Conservation (phyloP, 768 basidiomycete genomes). For the Tulasnella calospora region DNA sequence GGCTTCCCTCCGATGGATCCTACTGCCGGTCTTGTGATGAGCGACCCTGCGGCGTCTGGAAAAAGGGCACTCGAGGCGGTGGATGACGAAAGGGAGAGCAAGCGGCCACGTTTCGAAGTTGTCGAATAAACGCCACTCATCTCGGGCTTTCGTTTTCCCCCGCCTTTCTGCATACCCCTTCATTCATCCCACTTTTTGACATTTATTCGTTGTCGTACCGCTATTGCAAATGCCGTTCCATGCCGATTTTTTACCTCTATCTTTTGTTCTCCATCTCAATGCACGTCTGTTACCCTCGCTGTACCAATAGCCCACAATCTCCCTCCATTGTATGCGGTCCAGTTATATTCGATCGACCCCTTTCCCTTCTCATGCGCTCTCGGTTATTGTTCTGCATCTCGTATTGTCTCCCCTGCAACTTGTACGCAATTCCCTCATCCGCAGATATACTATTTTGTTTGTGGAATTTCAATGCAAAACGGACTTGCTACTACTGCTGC, state of each 20-base stretch:
- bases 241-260: not conserved
- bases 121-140: slow-evolving; percentile 43
- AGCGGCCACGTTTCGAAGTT: slow-evolving; percentile 58
- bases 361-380: not conserved
- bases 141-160: not conserved
- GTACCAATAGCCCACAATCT: not conserved
- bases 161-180: slow-evolving; percentile 7
- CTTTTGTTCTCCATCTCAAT: not conserved
- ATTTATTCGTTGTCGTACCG: slow-evolving; percentile 1
- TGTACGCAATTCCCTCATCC: not conserved
- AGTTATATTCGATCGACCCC: not conserved
- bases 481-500: not conserved
- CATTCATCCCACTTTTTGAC: not conserved
- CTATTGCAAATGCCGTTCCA: not conserved
- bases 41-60: slow-evolving; percentile 18
- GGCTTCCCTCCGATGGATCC: slow-evolving; percentile 36
- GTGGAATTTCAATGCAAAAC: not conserved
- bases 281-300: not conserved
- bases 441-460: slow-evolving; percentile 1
- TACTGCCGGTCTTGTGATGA: slow-evolving; percentile 17
- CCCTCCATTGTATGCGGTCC: not conserved
- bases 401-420: not conserved
- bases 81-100: slow-evolving; percentile 45
- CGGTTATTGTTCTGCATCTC: not conserved
- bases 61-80: slow-evolving; percentile 42